A percentile compares a stretch with the other conserved stretches of the same genome.
Evolutionary conservation across 305 asterid species (phyloP).

Genomic region (Fraxinus velutina): DNA sequence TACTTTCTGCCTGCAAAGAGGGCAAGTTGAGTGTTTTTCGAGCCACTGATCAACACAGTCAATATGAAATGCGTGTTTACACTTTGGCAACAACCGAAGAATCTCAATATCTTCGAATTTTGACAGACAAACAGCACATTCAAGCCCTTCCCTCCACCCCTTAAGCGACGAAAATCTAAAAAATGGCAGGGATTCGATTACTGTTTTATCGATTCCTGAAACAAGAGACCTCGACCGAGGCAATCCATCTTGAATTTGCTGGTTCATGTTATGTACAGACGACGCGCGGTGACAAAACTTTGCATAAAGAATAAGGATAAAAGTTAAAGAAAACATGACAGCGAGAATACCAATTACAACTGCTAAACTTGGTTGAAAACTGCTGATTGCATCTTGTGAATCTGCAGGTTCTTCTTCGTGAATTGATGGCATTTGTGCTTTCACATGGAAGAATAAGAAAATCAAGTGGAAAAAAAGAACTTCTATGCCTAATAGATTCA

Average conservation of each 20-base stretch:
- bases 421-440: constrained; percentile 25
- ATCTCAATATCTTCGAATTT: constrained; percentile 62
- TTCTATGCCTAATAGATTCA: constrained; percentile 9
- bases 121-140: constrained; percentile 72
- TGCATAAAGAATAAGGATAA: constrained; percentile 65
- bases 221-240: constrained; percentile 27
- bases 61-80: constrained; percentile 78
- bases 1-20: constrained; percentile 62
- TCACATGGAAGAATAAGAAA: background rate
- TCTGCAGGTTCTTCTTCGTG: background rate
- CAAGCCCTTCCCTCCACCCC: constrained; percentile 65
- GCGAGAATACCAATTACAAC: constrained; percentile 67
- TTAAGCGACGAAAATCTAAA: constrained; percentile 55
- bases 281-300: constrained; percentile 60
- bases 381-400: constrained; percentile 27
- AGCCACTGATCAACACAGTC: constrained; percentile 82
- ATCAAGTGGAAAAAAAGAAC: constrained; percentile 17
- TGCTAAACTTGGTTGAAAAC: constrained; percentile 64
- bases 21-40: constrained; percentile 77
- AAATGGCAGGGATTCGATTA: constrained; percentile 72
- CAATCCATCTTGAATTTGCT: constrained; percentile 44
- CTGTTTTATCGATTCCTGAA: constrained; percentile 58
- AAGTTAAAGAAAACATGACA: constrained; percentile 56
- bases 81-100: constrained; percentile 63
- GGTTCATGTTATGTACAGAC: constrained; percentile 19